These are phyloP conservation scores for Didymella pinodella DNA, from an alignment of 2,329 filamentous ascomycete genomes.

Conservation along the genomic window DNA sequence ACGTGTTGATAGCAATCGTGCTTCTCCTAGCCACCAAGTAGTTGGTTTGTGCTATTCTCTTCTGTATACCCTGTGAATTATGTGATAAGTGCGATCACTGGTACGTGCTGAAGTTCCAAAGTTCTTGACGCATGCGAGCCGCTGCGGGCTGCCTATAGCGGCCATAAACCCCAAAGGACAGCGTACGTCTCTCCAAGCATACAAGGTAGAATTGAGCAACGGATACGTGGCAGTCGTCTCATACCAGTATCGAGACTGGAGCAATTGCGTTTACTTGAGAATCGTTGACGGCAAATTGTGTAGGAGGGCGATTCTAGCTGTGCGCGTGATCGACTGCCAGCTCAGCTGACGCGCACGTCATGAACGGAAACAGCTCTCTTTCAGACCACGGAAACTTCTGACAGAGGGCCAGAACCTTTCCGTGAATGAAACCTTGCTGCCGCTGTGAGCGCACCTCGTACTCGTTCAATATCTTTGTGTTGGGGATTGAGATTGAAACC, in stretches of 20 bases:
- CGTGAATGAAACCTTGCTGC: background rate
- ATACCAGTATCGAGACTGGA: background rate
- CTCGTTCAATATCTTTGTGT: background rate
- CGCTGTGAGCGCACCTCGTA: background rate
- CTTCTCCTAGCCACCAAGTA: background rate
- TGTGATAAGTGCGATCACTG: background rate
- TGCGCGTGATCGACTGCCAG: conserved; percentile 8
- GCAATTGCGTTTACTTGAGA: no score
- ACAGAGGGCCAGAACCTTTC: background rate
- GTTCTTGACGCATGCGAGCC: background rate
- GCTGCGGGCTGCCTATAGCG: background rate
- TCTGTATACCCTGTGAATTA: background rate
- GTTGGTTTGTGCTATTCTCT: background rate
- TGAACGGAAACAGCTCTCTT: background rate
- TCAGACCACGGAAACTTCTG: background rate
- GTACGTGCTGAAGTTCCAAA: background rate
- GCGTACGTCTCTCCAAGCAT: background rate
- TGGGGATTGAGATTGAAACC: background rate
- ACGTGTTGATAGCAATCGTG: background rate
- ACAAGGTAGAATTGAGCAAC: background rate
- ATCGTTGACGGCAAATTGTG: background rate
- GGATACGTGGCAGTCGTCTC: background rate
- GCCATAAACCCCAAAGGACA: background rate
- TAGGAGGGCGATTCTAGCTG: background rate
- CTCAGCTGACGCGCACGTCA: conserved; percentile 10